These are phyloP conservation scores for Kurtzmaniella quercitrusa DNA, from an alignment of 1,139 yeast species.

Conservation along the genomic window DNA sequence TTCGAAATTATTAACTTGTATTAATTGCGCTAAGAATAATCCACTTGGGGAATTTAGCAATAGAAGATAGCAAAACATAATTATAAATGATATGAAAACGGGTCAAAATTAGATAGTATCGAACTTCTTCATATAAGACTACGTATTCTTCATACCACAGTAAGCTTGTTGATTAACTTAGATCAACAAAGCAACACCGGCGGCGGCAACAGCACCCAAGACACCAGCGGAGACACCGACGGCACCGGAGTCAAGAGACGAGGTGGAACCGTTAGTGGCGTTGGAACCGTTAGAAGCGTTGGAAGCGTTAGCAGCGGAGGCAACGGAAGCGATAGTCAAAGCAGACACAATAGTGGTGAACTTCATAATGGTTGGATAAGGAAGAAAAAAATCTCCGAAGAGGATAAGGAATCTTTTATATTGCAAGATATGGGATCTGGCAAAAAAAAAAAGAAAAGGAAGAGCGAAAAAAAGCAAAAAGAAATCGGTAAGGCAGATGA, in stretches of 20 bases:
- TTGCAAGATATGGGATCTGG: not conserved
- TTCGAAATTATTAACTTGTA: not conserved
- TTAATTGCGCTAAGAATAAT: not conserved
- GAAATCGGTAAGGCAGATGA: not conserved
- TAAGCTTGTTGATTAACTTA: constrained; percentile 15
- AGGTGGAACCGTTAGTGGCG: constrained; percentile 12
- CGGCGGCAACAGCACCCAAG: constrained; percentile 41
- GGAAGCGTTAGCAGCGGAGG: constrained; percentile 37
- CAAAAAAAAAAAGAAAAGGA: not conserved
- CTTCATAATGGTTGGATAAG: constrained; percentile 30
- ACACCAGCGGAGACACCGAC: constrained; percentile 19
- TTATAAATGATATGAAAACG: not conserved
- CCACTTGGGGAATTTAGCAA: not conserved
- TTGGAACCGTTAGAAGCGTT: constrained; percentile 27
- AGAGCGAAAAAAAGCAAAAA: not conserved
- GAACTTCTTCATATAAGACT: not conserved
- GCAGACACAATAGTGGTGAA: constrained; percentile 39
- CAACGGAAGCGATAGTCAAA: constrained; percentile 41
- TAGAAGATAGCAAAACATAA: not conserved
- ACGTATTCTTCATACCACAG: not conserved
- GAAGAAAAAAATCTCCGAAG: not conserved
- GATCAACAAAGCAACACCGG: constrained; percentile 43
- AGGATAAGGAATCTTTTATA: constrained; percentile 2
- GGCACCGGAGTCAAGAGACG: constrained; percentile 7
- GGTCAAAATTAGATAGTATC: not conserved